A percentile compares a stretch with the other conserved stretches of the same genome.
phyloP scores from a whole-genome alignment of 352 stramenopile genomes.

The Phytophthora idaei region DNA sequence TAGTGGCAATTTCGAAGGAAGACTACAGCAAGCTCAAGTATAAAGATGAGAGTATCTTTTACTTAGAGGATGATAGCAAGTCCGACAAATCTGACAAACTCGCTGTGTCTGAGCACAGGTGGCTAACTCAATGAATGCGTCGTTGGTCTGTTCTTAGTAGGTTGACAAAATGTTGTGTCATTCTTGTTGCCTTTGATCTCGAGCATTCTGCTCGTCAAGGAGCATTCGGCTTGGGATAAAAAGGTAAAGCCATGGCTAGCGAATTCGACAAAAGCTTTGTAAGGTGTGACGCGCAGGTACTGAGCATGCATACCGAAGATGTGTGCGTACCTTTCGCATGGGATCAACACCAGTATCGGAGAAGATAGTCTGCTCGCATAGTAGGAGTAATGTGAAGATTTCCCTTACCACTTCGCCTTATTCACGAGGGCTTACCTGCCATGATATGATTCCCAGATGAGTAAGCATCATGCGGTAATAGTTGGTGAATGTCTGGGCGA shows the following conservation, averaged over 20 bases:
- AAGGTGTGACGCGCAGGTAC: not conserved
- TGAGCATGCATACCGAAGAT: not conserved
- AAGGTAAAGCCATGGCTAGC: constrained; percentile 75
- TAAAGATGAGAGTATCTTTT: constrained; percentile 82
- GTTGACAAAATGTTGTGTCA: not conserved
- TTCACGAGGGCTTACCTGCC: constrained; percentile 49
- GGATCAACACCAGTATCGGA: constrained; percentile 66
- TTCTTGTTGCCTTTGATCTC: constrained; percentile 16
- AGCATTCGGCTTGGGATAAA: constrained; percentile 76
- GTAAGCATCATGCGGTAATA: constrained; percentile 87
- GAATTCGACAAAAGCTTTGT: not conserved
- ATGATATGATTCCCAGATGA: constrained; percentile 77
- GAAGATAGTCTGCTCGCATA: constrained; percentile 53
- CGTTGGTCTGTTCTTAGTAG: constrained; percentile 3
- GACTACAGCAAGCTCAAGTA: constrained; percentile 69
- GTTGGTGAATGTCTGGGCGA: constrained; percentile 68
- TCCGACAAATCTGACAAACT: constrained; percentile 1
- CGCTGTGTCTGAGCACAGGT: constrained; percentile 21
- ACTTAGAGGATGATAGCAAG: constrained; percentile 46
- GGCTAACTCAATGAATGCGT: constrained; percentile 25
- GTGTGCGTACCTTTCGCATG: constrained; percentile 47
- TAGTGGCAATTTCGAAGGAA: constrained; percentile 69
- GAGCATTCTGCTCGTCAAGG: constrained; percentile 42
- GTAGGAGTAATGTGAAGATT: not conserved
- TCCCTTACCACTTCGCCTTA: not conserved